Evolutionary conservation across 495 filamentous ascomycete species (phyloP).

Genomic region (Lepidopterella palustris): DNA sequence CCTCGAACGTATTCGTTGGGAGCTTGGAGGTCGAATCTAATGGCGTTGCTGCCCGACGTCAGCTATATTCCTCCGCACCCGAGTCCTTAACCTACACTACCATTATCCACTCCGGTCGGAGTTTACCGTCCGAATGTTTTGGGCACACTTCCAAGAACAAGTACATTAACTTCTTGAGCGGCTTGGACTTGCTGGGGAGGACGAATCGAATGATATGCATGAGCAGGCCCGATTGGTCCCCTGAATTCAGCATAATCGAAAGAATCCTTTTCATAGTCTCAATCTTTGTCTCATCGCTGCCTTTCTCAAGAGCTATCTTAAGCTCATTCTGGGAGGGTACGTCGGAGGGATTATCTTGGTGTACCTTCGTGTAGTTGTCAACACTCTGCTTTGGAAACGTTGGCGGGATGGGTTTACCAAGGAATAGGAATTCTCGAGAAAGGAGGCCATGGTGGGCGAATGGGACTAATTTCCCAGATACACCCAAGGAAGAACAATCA

Average conservation of each 20-base stretch:
- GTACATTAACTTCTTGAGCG: slow-evolving; percentile 96
- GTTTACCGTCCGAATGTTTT: slow-evolving; percentile 83
- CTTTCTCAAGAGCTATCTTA: slow-evolving; percentile 92
- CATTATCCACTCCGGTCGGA: slow-evolving; percentile 99
- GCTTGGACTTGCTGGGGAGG: slow-evolving; percentile 94
- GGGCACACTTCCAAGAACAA: slow-evolving; percentile 99
- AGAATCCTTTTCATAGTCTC: slow-evolving; percentile 94
- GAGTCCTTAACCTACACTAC: slow-evolving; percentile 67
- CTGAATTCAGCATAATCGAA: slow-evolving; percentile 74
- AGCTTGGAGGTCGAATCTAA: slow-evolving; percentile 93
- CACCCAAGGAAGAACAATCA: not conserved
- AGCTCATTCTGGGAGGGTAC: slow-evolving; percentile 85
- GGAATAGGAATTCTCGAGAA: slow-evolving; percentile 89
- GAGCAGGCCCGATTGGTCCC: slow-evolving; percentile 86
- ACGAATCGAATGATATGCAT: slow-evolving; percentile 99
- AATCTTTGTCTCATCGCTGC: slow-evolving; percentile 91
- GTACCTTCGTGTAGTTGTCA: slow-evolving; percentile 90
- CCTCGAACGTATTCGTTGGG: slow-evolving; percentile 97
- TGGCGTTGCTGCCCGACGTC: slow-evolving; percentile 70
- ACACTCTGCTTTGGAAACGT: too few species aligned
- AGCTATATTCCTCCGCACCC: not conserved
- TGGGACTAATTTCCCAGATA: not conserved
- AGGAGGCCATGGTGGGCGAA: slow-evolving; percentile 70
- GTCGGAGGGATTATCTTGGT: slow-evolving; percentile 90
- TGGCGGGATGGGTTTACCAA: slow-evolving; percentile 38